These are phyloP conservation scores for Fusarium sp. DNA, from an alignment of 2,329 filamentous ascomycete genomes.

Conservation along the genomic window DNA sequence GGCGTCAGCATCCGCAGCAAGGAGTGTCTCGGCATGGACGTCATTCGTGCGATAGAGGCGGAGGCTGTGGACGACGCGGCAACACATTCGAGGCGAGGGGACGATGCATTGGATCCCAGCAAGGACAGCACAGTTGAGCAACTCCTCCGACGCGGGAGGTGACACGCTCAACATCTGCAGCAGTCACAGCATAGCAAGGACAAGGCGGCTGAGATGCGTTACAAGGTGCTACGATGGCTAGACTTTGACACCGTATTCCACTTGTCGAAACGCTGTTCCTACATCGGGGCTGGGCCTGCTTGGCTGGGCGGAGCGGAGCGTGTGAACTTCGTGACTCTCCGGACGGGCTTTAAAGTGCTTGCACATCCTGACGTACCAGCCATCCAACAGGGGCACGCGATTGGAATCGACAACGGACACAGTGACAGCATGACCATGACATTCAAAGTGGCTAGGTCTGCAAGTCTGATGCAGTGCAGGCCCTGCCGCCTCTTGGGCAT, in stretches of 20 bases:
- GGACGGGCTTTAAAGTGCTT: conserved; percentile 38
- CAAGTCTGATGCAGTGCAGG: conserved; percentile 36
- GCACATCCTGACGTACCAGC: conserved; percentile 34
- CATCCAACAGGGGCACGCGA: conserved; percentile 11
- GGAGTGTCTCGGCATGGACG: conserved; percentile 19
- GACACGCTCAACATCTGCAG: conserved; percentile 36
- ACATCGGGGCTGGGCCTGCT: conserved; percentile 19
- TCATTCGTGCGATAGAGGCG: conserved; percentile 28
- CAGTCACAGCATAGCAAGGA: conserved; percentile 8
- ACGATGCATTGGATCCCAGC: conserved; percentile 30
- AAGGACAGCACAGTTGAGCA: conserved; percentile 13
- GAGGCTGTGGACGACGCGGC: conserved; percentile 33
- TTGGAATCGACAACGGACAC: conserved; percentile 22
- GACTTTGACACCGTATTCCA: conserved; percentile 18
- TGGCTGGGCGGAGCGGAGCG: not conserved
- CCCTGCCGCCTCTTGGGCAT: conserved; percentile 22
- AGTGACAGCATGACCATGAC: conserved; percentile 23
- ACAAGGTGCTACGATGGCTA: not conserved
- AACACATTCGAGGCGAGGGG: conserved; percentile 19
- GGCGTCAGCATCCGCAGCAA: conserved; percentile 22
- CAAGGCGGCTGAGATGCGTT: conserved; percentile 1
- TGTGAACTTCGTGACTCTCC: conserved; percentile 18
- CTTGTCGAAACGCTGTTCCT: not conserved
- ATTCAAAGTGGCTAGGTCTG: conserved; percentile 19
- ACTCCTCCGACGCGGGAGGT: conserved; percentile 30